Base-by-base conservation (phyloP, 2,329 filamentous ascomycete genomes). In the Whalleya microplaca region DNA sequence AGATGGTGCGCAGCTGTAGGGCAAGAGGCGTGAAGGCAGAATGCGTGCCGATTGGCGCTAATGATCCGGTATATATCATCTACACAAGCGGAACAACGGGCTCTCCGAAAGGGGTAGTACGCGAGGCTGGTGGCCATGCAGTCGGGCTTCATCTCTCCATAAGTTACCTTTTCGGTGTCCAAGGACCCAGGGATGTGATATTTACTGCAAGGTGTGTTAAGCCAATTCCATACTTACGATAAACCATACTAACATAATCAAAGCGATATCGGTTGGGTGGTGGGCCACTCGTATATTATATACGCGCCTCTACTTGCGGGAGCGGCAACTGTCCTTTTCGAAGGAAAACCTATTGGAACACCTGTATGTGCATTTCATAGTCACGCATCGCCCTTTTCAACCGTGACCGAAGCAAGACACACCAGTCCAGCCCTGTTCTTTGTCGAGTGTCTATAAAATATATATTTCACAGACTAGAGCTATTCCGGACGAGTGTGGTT, bases 341-440 rank as follows among this genome's bases (percentile, higher is more conserved):
- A 97, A 75, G 94, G 93, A n/a, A 97, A 97, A 64, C 93, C 93
- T 0, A 81, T 96, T 12, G 92, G 92, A 3, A 96, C 92, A 0
- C 93, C 93, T 0, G 32, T 37, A 37, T 12, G 32, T 37, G 3
- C 9, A 16, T 37, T 37, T 37, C 32, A 12, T 12, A 37, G 32
- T 16, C 32, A 12, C 10, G 3, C 14, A 3, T 37, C 14, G 14
- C 32, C 32, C 4, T 37, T 6, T 37, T 27, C 23, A n/a, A n/a
- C n/a, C n/a, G n/a, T n/a, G n/a, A n/a, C n/a, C 23, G 9, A 27
- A 27, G 9, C 9, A 27, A 27, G 23, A 9, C 4, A 27, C 23
- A 27, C 23, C 23, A 27, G 23, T 27, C 23, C 23, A 4, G 23
- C 23, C 4, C 9, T 27, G 23, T 27, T 27, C 23, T 9, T 27